A percentile compares a stretch with the other conserved stretches of the same genome.
Conservation (phyloP, 2,329 filamentous ascomycete genomes). For the Fusarium begoniae region DNA sequence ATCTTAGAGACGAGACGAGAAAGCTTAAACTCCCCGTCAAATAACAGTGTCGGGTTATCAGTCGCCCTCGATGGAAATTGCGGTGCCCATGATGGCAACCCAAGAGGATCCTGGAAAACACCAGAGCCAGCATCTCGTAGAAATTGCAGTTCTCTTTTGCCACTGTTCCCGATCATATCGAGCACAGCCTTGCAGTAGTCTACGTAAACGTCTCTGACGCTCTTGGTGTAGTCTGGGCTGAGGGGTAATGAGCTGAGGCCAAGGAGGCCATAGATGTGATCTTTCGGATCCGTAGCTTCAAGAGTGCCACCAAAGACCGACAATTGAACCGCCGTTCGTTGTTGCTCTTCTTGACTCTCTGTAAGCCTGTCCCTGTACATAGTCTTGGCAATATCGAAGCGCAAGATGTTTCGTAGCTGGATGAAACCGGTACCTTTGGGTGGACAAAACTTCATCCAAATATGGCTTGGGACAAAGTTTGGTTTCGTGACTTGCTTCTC, state of each 20-base stretch:
- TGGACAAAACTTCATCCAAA: background rate
- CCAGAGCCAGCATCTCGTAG: background rate
- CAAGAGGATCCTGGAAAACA: background rate
- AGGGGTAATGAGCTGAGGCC: background rate
- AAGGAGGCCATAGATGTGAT: background rate
- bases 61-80: background rate
- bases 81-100: background rate
- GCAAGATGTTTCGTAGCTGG: background rate
- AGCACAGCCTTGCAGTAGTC: background rate
- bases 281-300: background rate
- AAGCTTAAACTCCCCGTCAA: background rate
- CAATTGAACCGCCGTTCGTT: background rate
- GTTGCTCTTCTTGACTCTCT: background rate
- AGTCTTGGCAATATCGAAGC: background rate
- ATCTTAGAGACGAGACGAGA: rapidly evolving
- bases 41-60: background rate
- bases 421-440: background rate
- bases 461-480: background rate
- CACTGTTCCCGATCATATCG: background rate
- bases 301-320: background rate
- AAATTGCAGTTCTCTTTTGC: background rate
- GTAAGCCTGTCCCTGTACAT: background rate
- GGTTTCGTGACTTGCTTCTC: background rate
- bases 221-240: background rate
- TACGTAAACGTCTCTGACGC: background rate